Percentiles rank a stretch among this genome's conserved stretches.
Evolutionary conservation across 2,329 filamentous ascomycete genomes (phyloP).

Genomic region (Colletotrichum sp.): DNA sequence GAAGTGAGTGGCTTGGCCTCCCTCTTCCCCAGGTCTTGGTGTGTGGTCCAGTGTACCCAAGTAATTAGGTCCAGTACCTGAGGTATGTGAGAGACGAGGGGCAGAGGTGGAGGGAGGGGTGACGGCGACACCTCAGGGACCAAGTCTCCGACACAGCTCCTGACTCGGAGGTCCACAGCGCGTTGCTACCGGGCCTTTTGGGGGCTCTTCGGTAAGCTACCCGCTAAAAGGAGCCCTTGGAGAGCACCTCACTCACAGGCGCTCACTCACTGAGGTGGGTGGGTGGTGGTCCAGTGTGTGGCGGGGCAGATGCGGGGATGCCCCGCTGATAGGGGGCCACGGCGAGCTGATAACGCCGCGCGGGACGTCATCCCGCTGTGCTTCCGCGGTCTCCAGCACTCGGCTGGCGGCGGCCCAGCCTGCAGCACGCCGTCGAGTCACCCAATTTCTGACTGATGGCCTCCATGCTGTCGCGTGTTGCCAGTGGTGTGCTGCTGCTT

Average conservation of each 20-base stretch:
- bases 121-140: not conserved
- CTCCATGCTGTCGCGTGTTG: not conserved
- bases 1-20: not conserved
- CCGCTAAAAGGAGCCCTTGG: not conserved
- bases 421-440: not conserved
- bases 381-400: constrained; percentile 11
- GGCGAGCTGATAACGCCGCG: not conserved
- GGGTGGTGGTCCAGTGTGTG: not conserved
- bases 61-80: not conserved
- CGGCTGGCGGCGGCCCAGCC: constrained; percentile 20
- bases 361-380: constrained; percentile 15
- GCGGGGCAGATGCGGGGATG: not conserved
- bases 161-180: not conserved
- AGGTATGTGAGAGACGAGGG: not conserved
- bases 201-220: not conserved
- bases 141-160: not conserved
- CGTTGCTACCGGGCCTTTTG: not conserved
- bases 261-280: not conserved
- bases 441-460: not conserved
- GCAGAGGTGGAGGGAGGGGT: not conserved
- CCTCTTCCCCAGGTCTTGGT: not conserved
- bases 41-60: not conserved
- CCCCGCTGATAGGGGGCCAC: not conserved
- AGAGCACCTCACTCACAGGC: not conserved
- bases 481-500: not conserved